Base-by-base conservation (phyloP, 108 stramenopile species). In the Skeletonema costatum region DNA sequence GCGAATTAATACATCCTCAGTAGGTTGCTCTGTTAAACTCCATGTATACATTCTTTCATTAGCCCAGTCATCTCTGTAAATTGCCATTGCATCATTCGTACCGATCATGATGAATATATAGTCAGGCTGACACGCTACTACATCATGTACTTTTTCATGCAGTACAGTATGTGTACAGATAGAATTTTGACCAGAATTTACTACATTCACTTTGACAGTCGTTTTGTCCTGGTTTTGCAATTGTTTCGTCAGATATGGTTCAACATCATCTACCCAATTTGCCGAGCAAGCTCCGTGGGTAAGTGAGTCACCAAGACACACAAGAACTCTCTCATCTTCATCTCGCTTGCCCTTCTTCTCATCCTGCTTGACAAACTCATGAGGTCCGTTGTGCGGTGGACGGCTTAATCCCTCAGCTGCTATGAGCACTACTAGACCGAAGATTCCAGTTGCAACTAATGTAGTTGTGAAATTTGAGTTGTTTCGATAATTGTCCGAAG, bases 151-250 rank as follows among this genome's bases (percentile, higher is more conserved):
- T 39, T 60, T 63, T 9, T 71, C 70, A 9, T 71, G n/a, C 25
- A 71, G 62, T 8, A 71, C 60, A 33, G 70, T 71, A 36, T 71
- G 70, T 16, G 70, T 71, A 38, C 70, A 71, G n/a, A 71, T 71
- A 0, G 32, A 17, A 41, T 64, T 71, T 41, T 71, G 70, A 14
- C 60, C 70, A 16, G 64, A 38, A 65, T 71, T 71, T 1, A 71
- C 38, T 21, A 71, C 25, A 61, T 64, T 7, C 7, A 71, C 16
- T 8, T 19, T 66, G n/a, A 19, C 11, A 5, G n/a, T 13, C 19
- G 31, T 35, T 66, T 36, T 41, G 19, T 16, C 21, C 17, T 33
- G 30, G 29, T 41, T 16, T 41, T 41, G 17, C n/a, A 36, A 44
- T 5, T 66, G 31, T 32, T 46, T n/a, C 3, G 3, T 46, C 44